A percentile compares a stretch with the other conserved stretches of the same genome.
phyloP scores from a whole-genome alignment of 208 protist species.

The Trypanosoma cruzi region DNA sequence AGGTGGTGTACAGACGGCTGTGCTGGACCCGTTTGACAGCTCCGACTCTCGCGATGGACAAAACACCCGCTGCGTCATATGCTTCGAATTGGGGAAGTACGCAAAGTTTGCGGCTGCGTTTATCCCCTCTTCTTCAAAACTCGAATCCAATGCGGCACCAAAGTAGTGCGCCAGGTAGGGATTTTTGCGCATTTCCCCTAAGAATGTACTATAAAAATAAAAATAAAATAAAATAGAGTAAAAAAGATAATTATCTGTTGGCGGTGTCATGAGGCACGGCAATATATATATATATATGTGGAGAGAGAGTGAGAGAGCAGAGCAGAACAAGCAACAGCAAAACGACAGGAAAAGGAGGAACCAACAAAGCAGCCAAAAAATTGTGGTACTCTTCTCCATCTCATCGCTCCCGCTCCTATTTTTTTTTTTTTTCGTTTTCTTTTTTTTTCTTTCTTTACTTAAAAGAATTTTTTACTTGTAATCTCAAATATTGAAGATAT shows the following conservation, averaged over 20 bases:
- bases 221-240: conserved; percentile 21
- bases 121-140: conserved; percentile 27
- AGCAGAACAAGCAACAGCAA: not conserved
- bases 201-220: conserved; percentile 7
- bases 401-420: not conserved
- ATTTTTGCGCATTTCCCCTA: conserved; percentile 60
- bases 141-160: conserved; percentile 40
- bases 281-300: not conserved
- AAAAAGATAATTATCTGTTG: conserved; percentile 14
- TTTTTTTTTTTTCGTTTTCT: conserved; percentile 9
- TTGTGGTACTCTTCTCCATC: not conserved
- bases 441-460: conserved; percentile 1
- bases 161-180: conserved; percentile 78
- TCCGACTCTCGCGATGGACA: conserved; percentile 24
- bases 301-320: not conserved
- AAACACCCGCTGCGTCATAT: conserved; percentile 78
- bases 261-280: not conserved
- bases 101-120: conserved; percentile 55
- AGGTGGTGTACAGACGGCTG: conserved; percentile 9
- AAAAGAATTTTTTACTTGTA: not conserved
- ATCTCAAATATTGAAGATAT: not conserved
- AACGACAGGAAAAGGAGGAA: conserved; percentile 8
- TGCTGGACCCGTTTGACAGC: not conserved
- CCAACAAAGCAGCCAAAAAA: conserved; percentile 9
- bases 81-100: conserved; percentile 44